A percentile compares a stretch with the other conserved stretches of the same genome.
Conservation (phyloP, 805 yeast genomes). For the Geotrichum ghanense region DNA sequence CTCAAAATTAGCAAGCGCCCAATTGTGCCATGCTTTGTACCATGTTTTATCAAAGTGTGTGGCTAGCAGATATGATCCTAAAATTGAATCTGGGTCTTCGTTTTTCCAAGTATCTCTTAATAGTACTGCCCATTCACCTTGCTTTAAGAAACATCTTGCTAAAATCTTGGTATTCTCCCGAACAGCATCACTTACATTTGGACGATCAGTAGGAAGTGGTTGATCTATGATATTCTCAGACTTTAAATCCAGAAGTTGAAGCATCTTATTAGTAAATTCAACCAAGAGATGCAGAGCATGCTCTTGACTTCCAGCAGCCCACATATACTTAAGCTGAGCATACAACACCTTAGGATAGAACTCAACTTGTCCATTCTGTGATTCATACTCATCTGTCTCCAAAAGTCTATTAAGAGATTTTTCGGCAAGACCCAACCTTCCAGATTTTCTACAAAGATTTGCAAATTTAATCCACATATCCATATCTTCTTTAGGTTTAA, state of each 20-base stretch:
- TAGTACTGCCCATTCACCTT: conserved; percentile 96
- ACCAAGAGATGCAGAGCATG: conserved; percentile 80
- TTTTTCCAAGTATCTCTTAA: conserved; percentile 66
- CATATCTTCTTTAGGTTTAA: conserved; percentile 92
- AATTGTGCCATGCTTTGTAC: conserved; percentile 99
- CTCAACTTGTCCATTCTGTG: conserved; percentile 57
- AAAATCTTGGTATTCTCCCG: conserved; percentile 73
- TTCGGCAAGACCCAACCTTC: conserved; percentile 84
- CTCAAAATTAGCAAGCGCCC: conserved; percentile 98
- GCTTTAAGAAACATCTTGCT: conserved; percentile 91
- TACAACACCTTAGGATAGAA: conserved; percentile 78
- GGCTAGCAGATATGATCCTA: conserved; percentile 86
- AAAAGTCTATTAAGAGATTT: conserved; percentile 72
- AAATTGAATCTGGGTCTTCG: conserved; percentile 60
- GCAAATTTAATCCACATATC: conserved; percentile 98
- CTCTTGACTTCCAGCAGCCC: conserved; percentile 85
- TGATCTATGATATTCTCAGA: conserved; percentile 71
- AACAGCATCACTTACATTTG: conserved; percentile 63
- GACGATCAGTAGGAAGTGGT: conserved; percentile 61
- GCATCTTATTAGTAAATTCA: conserved; percentile 84
- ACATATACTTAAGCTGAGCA: conserved; percentile 91
- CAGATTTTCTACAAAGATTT: conserved; percentile 87
- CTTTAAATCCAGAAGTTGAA: conserved; percentile 75
- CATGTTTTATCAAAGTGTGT: conserved; percentile 88
- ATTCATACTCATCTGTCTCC: conserved; percentile 55